A percentile compares a stretch with the other conserved stretches of the same genome.
Conservation (phyloP, 495 filamentous ascomycete genomes). For the Neurospora sp. region DNA sequence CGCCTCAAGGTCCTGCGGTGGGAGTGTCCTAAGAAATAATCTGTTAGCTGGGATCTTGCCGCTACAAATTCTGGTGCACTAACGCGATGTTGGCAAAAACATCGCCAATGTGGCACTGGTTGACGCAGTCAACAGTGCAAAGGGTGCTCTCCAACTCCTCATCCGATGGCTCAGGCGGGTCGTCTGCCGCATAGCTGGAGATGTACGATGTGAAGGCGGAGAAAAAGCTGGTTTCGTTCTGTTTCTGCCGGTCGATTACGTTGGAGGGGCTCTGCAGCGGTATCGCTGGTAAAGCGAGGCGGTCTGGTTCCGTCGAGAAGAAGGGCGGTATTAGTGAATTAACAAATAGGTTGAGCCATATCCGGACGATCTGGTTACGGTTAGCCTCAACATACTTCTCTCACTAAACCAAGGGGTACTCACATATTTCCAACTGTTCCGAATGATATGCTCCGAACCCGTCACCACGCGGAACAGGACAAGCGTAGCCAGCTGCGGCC, state of each 20-base stretch:
- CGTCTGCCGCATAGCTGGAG: constrained; percentile 96
- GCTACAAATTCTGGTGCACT: not conserved
- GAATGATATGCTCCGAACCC: constrained; percentile 68
- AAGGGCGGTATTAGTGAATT: constrained; percentile 88
- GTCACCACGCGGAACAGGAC: constrained; percentile 85
- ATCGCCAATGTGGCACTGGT: constrained; percentile 73
- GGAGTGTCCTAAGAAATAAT: constrained; percentile 41
- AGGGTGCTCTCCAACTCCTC: constrained; percentile 95
- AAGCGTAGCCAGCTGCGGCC: constrained; percentile 85
- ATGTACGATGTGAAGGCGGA: constrained; percentile 93
- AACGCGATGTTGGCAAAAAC: constrained; percentile 70
- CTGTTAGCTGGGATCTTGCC: not conserved
- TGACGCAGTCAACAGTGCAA: constrained; percentile 88
- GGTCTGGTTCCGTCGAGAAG: constrained; percentile 58
- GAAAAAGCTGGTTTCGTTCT: constrained; percentile 72
- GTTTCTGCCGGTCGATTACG: constrained; percentile 78
- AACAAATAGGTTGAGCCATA: constrained; percentile 90
- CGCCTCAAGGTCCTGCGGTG: constrained; percentile 51
- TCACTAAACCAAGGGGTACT: constrained; percentile 21
- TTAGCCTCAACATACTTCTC: constrained; percentile 2
- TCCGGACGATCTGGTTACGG: constrained; percentile 61
- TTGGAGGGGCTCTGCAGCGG: constrained; percentile 86
- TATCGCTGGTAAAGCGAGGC: constrained; percentile 70
- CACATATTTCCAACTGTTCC: constrained; percentile 75
- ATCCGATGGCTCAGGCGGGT: constrained; percentile 93